Evolutionary conservation across 2,329 filamentous ascomycete species (phyloP).

Genomic region (Pseudogymnoascus sp.): DNA sequence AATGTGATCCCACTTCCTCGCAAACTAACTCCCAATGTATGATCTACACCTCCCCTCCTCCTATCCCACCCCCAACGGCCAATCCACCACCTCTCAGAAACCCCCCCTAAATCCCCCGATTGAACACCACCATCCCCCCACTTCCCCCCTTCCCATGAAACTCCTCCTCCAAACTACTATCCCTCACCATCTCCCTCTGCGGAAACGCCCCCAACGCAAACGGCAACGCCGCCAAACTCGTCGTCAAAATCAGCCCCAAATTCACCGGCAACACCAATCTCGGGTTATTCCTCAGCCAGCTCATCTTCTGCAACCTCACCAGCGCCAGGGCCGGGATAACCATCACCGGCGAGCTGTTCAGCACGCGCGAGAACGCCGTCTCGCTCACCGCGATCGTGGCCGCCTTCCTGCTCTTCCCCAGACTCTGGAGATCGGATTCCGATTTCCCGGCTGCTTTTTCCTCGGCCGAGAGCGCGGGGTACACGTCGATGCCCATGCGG

Average conservation of each 20-base stretch:
- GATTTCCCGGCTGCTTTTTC: conserved; percentile 58
- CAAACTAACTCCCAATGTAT: background rate
- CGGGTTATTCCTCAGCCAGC: conserved; percentile 73
- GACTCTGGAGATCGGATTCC: conserved; percentile 56
- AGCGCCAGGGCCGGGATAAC: conserved; percentile 82
- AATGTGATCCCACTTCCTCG: background rate
- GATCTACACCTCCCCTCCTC: background rate
- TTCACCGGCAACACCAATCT: conserved; percentile 75
- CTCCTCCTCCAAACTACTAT: conserved; percentile 69
- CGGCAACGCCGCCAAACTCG: conserved; percentile 80
- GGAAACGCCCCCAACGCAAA: conserved; percentile 88
- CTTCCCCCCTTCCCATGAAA: conserved; percentile 76
- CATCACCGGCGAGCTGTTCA: conserved; percentile 97
- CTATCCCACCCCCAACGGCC: background rate
- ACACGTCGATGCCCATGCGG: conserved; percentile 83
- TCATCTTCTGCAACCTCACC: conserved; percentile 72
- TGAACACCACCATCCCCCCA: conserved; percentile 85
- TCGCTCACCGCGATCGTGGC: conserved; percentile 85
- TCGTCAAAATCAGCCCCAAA: conserved; percentile 75
- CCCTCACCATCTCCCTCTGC: conserved; percentile 75
- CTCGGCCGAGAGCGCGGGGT: conserved; percentile 64
- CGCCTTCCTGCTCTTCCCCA: conserved; percentile 83
- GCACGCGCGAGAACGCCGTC: conserved; percentile 81
- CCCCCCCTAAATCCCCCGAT: conserved; percentile 66
- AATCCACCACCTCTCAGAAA: background rate